These are phyloP conservation scores for Eragrostis curvula DNA, from an alignment of 176 grass and related monocot species.

Conservation along the genomic window DNA sequence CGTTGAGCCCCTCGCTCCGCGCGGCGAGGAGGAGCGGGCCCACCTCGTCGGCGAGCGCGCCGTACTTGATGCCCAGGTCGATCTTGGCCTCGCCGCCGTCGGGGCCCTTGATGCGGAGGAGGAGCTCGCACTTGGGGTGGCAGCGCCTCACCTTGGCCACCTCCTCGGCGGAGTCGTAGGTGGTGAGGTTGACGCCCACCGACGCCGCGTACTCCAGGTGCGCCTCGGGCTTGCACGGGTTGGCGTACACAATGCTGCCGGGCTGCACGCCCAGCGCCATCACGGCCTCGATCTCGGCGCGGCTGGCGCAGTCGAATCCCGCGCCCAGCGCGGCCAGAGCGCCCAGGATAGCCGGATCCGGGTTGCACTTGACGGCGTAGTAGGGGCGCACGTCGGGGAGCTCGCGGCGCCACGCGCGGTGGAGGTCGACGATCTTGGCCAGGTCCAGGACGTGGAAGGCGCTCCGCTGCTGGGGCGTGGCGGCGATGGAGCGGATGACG, in stretches of 20 bases:
- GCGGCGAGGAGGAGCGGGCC: conserved; percentile 41
- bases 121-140: conserved; percentile 41
- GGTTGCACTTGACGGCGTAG: conserved; percentile 67
- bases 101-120: conserved; percentile 54
- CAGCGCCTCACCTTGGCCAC: conserved; percentile 39
- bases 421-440: conserved; percentile 28
- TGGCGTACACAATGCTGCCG: conserved; percentile 41
- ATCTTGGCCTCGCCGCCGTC: conserved; percentile 23
- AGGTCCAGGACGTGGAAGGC: conserved; percentile 56
- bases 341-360: not conserved
- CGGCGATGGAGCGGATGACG: conserved; percentile 32
- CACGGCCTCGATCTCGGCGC: conserved; percentile 48
- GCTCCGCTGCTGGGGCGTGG: not conserved
- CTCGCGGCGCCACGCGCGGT: conserved; percentile 12
- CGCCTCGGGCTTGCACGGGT: conserved; percentile 53
- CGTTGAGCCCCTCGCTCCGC: not conserved
- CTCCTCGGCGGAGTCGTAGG: conserved; percentile 48
- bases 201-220: conserved; percentile 45
- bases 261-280: conserved; percentile 27
- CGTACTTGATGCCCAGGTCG: conserved; percentile 46
- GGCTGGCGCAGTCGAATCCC: conserved; percentile 52
- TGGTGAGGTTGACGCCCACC: conserved; percentile 45
- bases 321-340: conserved; percentile 34
- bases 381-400: conserved; percentile 36
- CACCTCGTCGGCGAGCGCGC: conserved; percentile 41